These are phyloP conservation scores for Erodium texanum DNA, from an alignment of 441 rosid species.

Conservation along the genomic window DNA sequence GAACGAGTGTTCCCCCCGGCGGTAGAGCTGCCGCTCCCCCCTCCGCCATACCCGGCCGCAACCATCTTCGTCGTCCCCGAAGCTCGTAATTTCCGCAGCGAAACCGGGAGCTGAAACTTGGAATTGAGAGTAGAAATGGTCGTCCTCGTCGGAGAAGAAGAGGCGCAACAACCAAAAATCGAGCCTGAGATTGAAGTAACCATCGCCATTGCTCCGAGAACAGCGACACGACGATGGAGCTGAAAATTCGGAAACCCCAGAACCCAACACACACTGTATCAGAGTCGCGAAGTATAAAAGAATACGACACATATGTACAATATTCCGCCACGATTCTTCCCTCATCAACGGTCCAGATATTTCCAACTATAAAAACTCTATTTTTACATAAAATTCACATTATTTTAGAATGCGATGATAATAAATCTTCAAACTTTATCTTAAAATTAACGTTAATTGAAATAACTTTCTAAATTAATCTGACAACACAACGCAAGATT, in stretches of 20 bases:
- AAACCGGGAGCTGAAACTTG: conserved; percentile 3
- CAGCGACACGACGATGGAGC: not conserved
- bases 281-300: not conserved
- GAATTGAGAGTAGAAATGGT: conserved; percentile 6
- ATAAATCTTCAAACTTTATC: too few species aligned
- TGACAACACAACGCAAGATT: too few species aligned
- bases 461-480: too few species aligned
- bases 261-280: too few species aligned
- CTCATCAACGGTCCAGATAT: not conserved
- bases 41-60: conserved; percentile 33
- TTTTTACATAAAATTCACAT: too few species aligned
- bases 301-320: conserved; percentile 13
- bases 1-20: too few species aligned
- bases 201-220: conserved; percentile 20
- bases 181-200: conserved; percentile 16
- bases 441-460: too few species aligned
- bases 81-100: not conserved
- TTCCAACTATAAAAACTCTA: too few species aligned
- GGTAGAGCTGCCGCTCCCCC: too few species aligned
- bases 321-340: conserved; percentile 29
- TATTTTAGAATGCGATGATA: too few species aligned
- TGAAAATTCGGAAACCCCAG: not conserved
- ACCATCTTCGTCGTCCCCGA: conserved; percentile 12
- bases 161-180: not conserved
- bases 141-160: conserved; percentile 4